A percentile compares a stretch with the other conserved stretches of the same genome.
phyloP scores from a whole-genome alignment of 352 stramenopile genomes.

The Phytophthora vignae region DNA sequence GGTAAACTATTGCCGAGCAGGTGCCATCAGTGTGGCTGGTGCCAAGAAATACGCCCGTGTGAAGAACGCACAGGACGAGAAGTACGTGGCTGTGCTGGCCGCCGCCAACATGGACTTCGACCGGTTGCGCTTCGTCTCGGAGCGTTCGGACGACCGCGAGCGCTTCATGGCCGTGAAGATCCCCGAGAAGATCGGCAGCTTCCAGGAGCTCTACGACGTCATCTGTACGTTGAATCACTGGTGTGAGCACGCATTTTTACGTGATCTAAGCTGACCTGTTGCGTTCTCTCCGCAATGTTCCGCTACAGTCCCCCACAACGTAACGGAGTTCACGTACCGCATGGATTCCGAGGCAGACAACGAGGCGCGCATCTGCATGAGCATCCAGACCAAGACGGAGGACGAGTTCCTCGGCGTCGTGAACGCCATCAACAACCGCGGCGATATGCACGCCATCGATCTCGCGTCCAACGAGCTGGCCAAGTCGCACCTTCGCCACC shows the following conservation, averaged over 20 bases:
- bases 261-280: constrained; percentile 1
- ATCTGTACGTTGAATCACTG: constrained; percentile 59
- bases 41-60: constrained; percentile 94
- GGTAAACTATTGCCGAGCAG: constrained; percentile 41
- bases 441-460: constrained; percentile 93
- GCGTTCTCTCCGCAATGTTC: neutral
- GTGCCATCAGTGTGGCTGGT: constrained; percentile 96
- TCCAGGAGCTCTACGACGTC: constrained; percentile 83
- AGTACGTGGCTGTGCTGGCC: constrained; percentile 95
- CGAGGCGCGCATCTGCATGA: constrained; percentile 95
- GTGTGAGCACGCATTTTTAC: neutral
- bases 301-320: constrained; percentile 71
- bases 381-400: constrained; percentile 92
- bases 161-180: constrained; percentile 96
- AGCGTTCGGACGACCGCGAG: constrained; percentile 94
- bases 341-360: constrained; percentile 80
- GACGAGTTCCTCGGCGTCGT: constrained; percentile 73
- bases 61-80: constrained; percentile 63
- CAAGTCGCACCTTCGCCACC: constrained; percentile 95
- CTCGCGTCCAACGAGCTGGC: constrained; percentile 96
- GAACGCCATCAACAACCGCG: constrained; percentile 63
- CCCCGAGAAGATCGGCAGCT: constrained; percentile 94
- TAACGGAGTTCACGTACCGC: constrained; percentile 99
- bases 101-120: constrained; percentile 99
- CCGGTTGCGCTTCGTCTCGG: constrained; percentile 94